Evolutionary conservation across 2,329 filamentous ascomycete species (phyloP), one percentile per base, ranked within the genome.

Genomic region (Hypoxylon sp.): DNA sequence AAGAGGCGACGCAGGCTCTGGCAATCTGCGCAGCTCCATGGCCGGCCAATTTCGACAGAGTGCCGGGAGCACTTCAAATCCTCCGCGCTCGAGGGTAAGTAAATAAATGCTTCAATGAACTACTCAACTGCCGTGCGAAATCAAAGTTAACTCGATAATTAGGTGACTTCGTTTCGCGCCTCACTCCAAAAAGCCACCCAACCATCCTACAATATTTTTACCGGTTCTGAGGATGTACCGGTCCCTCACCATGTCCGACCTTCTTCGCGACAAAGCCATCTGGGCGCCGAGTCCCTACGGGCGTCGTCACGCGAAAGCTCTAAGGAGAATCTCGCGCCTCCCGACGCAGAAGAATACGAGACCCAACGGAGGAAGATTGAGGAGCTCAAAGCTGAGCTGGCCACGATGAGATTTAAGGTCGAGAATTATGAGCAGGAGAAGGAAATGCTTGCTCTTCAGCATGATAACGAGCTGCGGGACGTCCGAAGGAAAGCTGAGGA

Each of bases 361-460:
- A 84, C 82, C 50, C 88, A 87, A 76, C 83, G 85, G 54, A 85
- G 82, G 61, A 83, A 83, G 37, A 88, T 86, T 66, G 95, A 98
- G 76, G 91, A 95, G 71, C 85, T 98, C 27, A 95, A 95, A 77
- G 93, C 95, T 1, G 94, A 98, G 80, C 85, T 98, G 46, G 96
- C 95, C 69, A 93, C 94, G 0, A 84, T 98, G 56, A 91, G 91
- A 69, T 99, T 98, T 82, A 93, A 95, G 65, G 86, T 97, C 72
- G 92, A 94, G 75, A 95, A 92, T 17, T 84, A 93, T 59, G 95
- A 95, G 75, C 93, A 97, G 74, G 95, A 98, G 77, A 91, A 92
- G 74, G 94, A 97, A 64, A 88, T 98, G 75, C 85, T 90, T 53
- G 86, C 89, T 8, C 85, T 97, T 14, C 90, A 93, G 69, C 92